Base-by-base conservation (phyloP, 257 asterid genomes). In the Nemophila menziesii region DNA sequence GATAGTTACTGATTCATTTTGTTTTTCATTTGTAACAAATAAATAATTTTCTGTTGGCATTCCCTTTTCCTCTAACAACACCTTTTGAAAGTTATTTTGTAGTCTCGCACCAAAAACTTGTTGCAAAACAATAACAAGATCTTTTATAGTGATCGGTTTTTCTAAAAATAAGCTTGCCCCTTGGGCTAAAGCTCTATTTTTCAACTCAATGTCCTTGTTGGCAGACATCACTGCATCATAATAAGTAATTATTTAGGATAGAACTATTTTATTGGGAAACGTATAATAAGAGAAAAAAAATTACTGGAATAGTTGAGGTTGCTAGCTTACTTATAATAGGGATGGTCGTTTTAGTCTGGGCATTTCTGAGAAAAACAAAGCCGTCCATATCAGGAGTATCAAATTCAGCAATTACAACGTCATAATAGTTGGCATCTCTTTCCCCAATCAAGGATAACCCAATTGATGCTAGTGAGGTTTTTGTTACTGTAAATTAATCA, bases 391-490 rank as follows among this genome's bases (percentile, higher is more conserved):
- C 48, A 0, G 51, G 46, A 58, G 51, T 44, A 42, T 56, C 13
- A 2, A 63, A 2, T 11, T 62, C 64, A 16, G 51, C 40, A 22
- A 63, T 63, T 6, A 56, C 47, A 41, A 63, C 44, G 22, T 63
- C 64, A n/a, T n/a, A n/a, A 46, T 39, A 63, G 3, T 16, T 5
- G 3, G 8, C 14, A 22, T 45, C 26, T 26, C 34, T 19, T 17
- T 23, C 52, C 13, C 21, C 33, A 5, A 56, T 52, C 51, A 56
- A 4, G n/a, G 56, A 38, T 16, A 63, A 22, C 0, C 60, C 69
- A n/a, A 34, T 19, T 5, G 9, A 16, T 40, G 60, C 29, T 14
- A 26, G n/a, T 22, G 18, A 46, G 18, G 13, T 43, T 2, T 39
- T 18, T 1, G 56, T 51, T 15, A 63, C 60, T 63, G 16, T 0